Evolutionary conservation across 1,284 basidiomycete genomes (phyloP).

Genomic region (Cryptococcus sp.): DNA sequence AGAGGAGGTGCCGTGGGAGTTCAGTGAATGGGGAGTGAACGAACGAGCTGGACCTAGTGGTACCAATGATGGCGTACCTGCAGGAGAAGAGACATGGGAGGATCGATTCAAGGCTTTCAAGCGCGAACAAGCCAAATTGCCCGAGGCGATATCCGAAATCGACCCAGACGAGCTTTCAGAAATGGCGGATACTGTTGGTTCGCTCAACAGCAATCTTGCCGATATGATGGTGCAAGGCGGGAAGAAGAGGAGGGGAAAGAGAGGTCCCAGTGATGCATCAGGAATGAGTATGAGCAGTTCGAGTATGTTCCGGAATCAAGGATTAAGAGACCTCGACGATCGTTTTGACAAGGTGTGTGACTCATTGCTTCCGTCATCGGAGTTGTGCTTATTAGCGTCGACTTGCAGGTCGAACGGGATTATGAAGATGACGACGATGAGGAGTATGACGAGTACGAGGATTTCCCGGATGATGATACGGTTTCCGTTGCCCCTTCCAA

Average conservation of each 20-base stretch:
- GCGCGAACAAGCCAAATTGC: conserved; percentile 18
- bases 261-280: conserved; percentile 72
- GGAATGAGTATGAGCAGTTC: conserved; percentile 97
- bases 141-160: conserved; percentile 24
- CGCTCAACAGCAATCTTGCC: conserved; percentile 65
- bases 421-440: conserved; percentile 64
- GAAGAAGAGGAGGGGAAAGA: conserved; percentile 69
- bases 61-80: conserved; percentile 35
- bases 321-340: conserved; percentile 84
- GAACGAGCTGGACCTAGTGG: conserved; percentile 20
- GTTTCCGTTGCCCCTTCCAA: conserved; percentile 43
- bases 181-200: conserved; percentile 75
- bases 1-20: conserved; percentile 62
- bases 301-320: conserved; percentile 90
- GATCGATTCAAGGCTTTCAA: conserved; percentile 77
- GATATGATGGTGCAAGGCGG: conserved; percentile 66
- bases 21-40: conserved; percentile 63
- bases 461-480: conserved; percentile 53
- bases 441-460: conserved; percentile 56
- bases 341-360: conserved; percentile 81
- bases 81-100: conserved; percentile 63
- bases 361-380: not conserved
- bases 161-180: conserved; percentile 62
- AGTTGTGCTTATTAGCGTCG: conserved; percentile 2
- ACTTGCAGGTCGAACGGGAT: conserved; percentile 66